Percentiles rank a stretch among this genome's conserved stretches.
Conservation (phyloP, 2,329 filamentous ascomycete genomes). For the Cladobotryum mycophilum region DNA sequence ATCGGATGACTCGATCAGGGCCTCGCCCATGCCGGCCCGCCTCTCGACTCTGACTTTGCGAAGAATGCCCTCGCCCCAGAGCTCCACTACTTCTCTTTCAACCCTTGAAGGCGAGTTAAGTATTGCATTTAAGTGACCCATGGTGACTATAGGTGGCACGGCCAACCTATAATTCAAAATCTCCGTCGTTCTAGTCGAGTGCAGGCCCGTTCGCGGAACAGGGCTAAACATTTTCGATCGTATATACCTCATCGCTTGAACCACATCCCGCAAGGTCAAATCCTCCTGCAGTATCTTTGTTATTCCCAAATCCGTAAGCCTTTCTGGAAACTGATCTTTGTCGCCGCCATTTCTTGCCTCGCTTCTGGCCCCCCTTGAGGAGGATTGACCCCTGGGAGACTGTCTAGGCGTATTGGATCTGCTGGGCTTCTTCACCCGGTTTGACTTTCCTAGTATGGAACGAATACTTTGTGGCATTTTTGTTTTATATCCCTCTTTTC, state of each 20-base stretch:
- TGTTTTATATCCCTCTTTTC: not conserved
- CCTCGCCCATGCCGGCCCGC: constrained; percentile 57
- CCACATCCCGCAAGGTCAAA: constrained; percentile 52
- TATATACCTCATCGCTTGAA: constrained; percentile 59
- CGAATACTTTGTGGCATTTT: constrained; percentile 28
- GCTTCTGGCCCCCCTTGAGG: no score
- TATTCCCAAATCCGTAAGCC: constrained; percentile 55
- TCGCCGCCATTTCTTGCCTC: no score
- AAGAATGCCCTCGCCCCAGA: constrained; percentile 50
- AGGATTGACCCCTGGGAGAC: no score
- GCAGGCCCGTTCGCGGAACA: constrained; percentile 59
- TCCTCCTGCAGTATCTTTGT: constrained; percentile 49
- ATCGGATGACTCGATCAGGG: constrained; percentile 52
- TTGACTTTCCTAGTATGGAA: constrained; percentile 33
- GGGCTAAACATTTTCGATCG: constrained; percentile 56
- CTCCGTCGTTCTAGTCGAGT: constrained; percentile 55
- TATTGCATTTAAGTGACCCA: constrained; percentile 60
- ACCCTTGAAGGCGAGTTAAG: constrained; percentile 56
- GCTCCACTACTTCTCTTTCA: constrained; percentile 60
- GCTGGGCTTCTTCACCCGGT: constrained; percentile 28
- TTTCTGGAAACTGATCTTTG: constrained; percentile 28
- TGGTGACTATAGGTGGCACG: constrained; percentile 58
- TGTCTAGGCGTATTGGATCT: not conserved
- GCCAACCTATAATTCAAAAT: constrained; percentile 54
- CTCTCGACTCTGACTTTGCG: constrained; percentile 58